Base-by-base conservation (phyloP, 1,284 basidiomycete genomes). In the Coriolopsis trogii region DNA sequence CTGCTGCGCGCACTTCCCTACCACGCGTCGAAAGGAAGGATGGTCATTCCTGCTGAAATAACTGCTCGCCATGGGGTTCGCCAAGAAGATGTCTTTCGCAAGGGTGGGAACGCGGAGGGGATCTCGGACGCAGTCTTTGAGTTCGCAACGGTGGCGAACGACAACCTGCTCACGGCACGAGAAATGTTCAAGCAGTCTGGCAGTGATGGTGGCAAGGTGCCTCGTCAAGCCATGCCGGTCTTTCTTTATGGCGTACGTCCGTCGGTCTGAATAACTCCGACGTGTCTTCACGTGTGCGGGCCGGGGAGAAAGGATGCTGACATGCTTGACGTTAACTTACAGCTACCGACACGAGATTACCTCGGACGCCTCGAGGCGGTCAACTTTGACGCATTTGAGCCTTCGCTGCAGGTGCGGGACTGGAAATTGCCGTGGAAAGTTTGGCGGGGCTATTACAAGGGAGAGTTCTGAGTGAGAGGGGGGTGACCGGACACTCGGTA, bases 391-490 rank as follows among this genome's bases (percentile, higher is more conserved):
- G 90, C 84, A 15, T 97, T 94, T 70, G 73, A 88, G 55, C 78
- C 84, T 6, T 75, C 78, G 54, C 65, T 96, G 60, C 86, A 86
- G 68, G 69, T 78, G 59, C 81, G 84, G 66, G 89, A 93, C 66
- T 97, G 95, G 91, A 85, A 81, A 71, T 73, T 97, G 57, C 87
- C 94, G 41, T 95, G 90, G 80, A 79, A 81, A 60, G 85, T 97
- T 43, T 96, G 91, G 92, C 80, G 82, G 63, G 74, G 81, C 59
- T 87, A 83, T 72, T 80, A 82, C 70, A 80, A 73, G 66, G 73
- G 77, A 67, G 68, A 67, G 58, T 82, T 89, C 65, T 89, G 71
- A 77, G 13, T 16, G 33, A 8, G 28, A 7, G 13, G 28, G 28
- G 7, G 31, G 37, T 24, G 23, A 12, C 10, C 39, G 38, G 25